These are phyloP conservation scores for Ogataea ganodermae DNA, from an alignment of 805 yeast species.

Conservation along the genomic window DNA sequence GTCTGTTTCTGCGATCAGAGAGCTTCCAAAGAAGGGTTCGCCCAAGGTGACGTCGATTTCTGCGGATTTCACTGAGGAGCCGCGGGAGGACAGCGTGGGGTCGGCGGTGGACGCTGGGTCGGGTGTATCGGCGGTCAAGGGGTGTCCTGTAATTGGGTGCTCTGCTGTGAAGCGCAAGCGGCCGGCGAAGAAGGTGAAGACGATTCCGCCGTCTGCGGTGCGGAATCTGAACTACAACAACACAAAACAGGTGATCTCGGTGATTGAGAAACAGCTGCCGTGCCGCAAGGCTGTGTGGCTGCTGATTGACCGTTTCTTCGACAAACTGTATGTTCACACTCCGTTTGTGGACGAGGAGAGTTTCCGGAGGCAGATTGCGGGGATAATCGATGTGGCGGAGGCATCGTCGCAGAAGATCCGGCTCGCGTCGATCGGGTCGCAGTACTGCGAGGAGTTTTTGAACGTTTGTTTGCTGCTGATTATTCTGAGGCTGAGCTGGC, in stretches of 20 bases:
- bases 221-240: constrained; percentile 42
- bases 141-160: constrained; percentile 17
- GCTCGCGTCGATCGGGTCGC: constrained; percentile 34
- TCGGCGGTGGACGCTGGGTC: background rate
- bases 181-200: constrained; percentile 26
- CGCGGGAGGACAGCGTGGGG: too few species aligned
- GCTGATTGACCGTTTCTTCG: constrained; percentile 60
- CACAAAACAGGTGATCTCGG: constrained; percentile 39
- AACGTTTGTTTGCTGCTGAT: constrained; percentile 54
- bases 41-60: constrained; percentile 30
- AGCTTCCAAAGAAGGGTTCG: constrained; percentile 22
- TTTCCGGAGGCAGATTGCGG: constrained; percentile 44
- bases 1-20: constrained; percentile 35
- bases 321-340: constrained; percentile 59
- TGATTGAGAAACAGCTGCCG: constrained; percentile 53
- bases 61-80: constrained; percentile 25
- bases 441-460: constrained; percentile 46
- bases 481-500: constrained; percentile 55
- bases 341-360: constrained; percentile 66
- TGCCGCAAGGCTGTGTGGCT: constrained; percentile 55
- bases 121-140: background rate
- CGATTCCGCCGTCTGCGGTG: constrained; percentile 35
- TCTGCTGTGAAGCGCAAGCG: constrained; percentile 12
- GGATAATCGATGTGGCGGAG: constrained; percentile 47
- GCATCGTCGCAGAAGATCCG: constrained; percentile 34